These are phyloP conservation scores for Tricholoma saponaceum DNA, from an alignment of 768 basidiomycete genomes.

Conservation along the genomic window DNA sequence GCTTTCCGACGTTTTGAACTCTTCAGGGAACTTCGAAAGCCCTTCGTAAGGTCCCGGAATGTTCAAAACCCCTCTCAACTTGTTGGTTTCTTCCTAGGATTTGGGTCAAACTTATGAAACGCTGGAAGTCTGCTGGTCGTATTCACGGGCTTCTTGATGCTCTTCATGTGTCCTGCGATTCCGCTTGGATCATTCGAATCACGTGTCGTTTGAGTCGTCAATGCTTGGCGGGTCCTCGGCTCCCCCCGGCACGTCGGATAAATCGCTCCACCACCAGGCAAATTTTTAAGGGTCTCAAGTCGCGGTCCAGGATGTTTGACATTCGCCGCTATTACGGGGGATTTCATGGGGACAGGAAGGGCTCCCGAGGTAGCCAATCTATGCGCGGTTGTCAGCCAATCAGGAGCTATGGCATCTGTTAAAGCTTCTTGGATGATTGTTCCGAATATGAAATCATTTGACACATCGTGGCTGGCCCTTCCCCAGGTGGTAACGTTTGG, in stretches of 20 bases:
- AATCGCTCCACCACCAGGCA: not conserved
- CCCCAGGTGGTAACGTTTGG: not conserved
- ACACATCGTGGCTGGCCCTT: not conserved
- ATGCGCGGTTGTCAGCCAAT: no score
- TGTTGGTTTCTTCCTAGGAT: not conserved
- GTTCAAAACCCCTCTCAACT: not conserved
- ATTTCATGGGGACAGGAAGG: no score
- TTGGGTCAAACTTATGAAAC: not conserved
- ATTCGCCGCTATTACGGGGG: no score
- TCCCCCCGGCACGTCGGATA: not conserved
- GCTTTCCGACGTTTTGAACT: not conserved
- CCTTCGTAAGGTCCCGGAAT: not conserved
- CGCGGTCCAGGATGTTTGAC: not conserved
- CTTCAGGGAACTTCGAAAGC: not conserved
- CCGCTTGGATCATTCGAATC: not conserved
- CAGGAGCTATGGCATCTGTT: no score
- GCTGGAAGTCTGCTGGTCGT: not conserved
- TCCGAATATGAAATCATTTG: slow-evolving; percentile 7
- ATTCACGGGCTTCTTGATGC: not conserved
- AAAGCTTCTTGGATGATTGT: not conserved
- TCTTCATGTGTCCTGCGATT: not conserved
- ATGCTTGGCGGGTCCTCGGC: not conserved
- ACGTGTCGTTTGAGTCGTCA: not conserved
- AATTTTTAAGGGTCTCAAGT: not conserved
- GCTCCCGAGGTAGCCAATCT: no score